Base-by-base conservation (phyloP, 176 grass and related monocot genomes). In the Triticum dicoccoides region DNA sequence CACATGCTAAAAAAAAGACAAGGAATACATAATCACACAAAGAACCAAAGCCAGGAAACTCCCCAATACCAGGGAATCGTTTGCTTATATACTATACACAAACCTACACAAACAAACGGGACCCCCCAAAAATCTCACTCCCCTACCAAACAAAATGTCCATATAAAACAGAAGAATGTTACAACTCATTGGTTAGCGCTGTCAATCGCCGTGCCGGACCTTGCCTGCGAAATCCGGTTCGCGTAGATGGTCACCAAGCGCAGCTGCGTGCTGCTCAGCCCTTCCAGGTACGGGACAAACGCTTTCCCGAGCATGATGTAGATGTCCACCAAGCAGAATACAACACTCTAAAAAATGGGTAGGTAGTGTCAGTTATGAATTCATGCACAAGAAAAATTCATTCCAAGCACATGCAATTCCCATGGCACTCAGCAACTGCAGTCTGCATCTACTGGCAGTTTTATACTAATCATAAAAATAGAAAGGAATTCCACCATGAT, bases 321-420 rank as follows among this genome's bases (percentile, higher is more conserved):
- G 76, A 97, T 96, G 81, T 99, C 94, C 89, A 96, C 94, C 90
- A 99, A 88, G 84, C 97, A 96, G 91, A 99, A 99, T 44, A 99
- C 94, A 20, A 93, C 97, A 78, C 74, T 94, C 97, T 99, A 90
- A 27, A 51, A 85, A 80, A 77, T 7, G 38, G 38, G 75, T 17
- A 35, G 64, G 54, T 11, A 17, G n/a, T 61, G 20, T 90, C 75
- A 79, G 73, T 84, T 74, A 66, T 73, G n/a, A 44, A 42, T 63
- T 6, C 49, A 72, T 65, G 41, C 34, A 79, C 58, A 15, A 51
- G 0, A 3, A 77, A 77, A 34, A 13, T 13, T 38, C 6, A 76
- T 49, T 79, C 76, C 12, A 76, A 34, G 29, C 24, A 81, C 20
- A 66, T 25, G 39, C 70, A 81, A 49, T 49, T 49, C 45, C 45